Conservation (phyloP, 1,284 basidiomycete genomes). For the Ustilago bromivora region DNA sequence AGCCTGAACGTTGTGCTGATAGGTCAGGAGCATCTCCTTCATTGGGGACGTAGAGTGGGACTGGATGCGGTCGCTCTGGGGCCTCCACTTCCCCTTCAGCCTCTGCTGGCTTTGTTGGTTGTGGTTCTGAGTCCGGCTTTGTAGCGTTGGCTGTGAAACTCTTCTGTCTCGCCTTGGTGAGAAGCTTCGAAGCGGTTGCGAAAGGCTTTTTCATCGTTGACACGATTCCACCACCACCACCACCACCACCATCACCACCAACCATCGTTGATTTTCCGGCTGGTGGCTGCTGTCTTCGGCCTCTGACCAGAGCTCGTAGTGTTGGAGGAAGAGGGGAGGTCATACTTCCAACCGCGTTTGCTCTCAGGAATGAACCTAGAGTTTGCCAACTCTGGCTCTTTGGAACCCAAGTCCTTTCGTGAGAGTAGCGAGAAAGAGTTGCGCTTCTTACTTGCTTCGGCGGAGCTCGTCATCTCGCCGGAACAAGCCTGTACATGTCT, state of each 20-base stretch:
- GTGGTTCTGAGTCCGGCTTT: not conserved
- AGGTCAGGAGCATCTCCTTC: constrained; percentile 22
- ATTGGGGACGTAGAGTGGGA: constrained; percentile 9
- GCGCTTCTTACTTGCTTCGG: constrained; percentile 36
- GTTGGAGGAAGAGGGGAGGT: constrained; percentile 1
- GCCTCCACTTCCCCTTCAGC: not conserved
- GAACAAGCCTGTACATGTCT: not conserved
- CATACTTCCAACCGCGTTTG: constrained; percentile 43
- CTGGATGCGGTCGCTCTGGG: constrained; percentile 22
- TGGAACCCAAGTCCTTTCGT: constrained; percentile 14
- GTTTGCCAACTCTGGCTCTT: constrained; percentile 20
- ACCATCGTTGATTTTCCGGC: not conserved
- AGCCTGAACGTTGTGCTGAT: constrained; percentile 35
- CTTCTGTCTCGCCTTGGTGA: constrained; percentile 31
- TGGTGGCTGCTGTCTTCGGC: not conserved
- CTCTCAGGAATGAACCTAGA: constrained; percentile 41
- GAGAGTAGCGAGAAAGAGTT: constrained; percentile 31
- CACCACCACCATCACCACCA: not conserved
- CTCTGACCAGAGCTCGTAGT: not conserved
- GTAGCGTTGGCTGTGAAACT: constrained; percentile 7
- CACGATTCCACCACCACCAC: not conserved
- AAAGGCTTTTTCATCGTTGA: constrained; percentile 39
- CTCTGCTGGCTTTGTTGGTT: not conserved
- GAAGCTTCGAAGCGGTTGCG: constrained; percentile 24
- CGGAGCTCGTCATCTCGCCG: constrained; percentile 15